Conservation (phyloP, 345 rosid genomes). For the Sisymbrium irio region DNA sequence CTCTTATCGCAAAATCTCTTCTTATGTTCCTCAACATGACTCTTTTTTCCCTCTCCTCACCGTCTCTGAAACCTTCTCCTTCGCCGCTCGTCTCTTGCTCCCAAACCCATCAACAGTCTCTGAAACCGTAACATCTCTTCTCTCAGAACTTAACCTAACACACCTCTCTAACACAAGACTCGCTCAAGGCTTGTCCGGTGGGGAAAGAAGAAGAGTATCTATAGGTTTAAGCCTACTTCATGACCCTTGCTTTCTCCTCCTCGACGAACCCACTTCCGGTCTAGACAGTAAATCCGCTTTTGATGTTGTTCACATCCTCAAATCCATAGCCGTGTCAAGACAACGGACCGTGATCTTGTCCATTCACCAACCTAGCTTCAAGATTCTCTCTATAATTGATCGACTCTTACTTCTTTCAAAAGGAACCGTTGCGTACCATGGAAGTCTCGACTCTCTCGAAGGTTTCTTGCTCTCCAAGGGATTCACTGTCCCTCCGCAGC, state of each 20-base stretch:
- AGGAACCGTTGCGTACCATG: slow-evolving; percentile 77
- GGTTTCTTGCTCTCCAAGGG: slow-evolving; percentile 54
- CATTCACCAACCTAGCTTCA: slow-evolving; percentile 95
- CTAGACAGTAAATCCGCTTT: slow-evolving; percentile 84
- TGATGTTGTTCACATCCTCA: slow-evolving; percentile 65
- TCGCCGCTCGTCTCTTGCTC: slow-evolving; percentile 66
- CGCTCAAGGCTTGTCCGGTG: slow-evolving; percentile 66
- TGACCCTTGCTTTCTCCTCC: slow-evolving; percentile 78
- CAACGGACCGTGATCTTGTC: slow-evolving; percentile 72
- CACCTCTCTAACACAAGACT: slow-evolving; percentile 59
- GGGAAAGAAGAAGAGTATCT: slow-evolving; percentile 79
- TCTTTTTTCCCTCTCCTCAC: slow-evolving; percentile 73
- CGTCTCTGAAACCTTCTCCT: slow-evolving; percentile 69
- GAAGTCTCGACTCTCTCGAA: slow-evolving; percentile 56
- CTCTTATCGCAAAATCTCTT: slow-evolving; percentile 74
- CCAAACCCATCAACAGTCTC: slow-evolving; percentile 34
- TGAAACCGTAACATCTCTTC: slow-evolving; percentile 49
- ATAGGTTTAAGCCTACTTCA: slow-evolving; percentile 88
- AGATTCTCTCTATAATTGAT: slow-evolving; percentile 74
- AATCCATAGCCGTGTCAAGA: slow-evolving; percentile 61
- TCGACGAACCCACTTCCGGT: slow-evolving; percentile 91
- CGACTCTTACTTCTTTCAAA: slow-evolving; percentile 59
- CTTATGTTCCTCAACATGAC: slow-evolving; percentile 90
- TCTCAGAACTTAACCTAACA: slow-evolving; percentile 55
- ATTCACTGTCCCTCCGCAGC: slow-evolving; percentile 80